Evolutionary conservation across 2,329 filamentous ascomycete genomes (phyloP).

Genomic region (Thielaviopsis punctulata): DNA sequence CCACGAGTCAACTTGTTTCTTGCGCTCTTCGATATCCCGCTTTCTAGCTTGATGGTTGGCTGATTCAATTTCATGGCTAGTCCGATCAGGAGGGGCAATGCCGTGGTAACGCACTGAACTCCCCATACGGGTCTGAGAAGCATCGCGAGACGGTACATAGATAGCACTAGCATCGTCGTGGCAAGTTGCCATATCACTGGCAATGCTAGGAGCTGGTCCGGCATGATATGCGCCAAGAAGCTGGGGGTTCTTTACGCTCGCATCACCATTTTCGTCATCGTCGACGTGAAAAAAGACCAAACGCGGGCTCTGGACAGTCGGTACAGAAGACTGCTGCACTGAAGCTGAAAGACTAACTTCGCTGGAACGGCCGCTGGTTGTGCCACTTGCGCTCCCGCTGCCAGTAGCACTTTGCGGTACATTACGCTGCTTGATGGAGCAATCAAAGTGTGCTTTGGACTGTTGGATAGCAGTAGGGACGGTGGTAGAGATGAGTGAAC

Average conservation of each 20-base stretch:
- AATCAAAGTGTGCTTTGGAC: background rate
- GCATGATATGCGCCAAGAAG: background rate
- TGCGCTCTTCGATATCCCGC: constrained; percentile 28
- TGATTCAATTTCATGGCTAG: constrained; percentile 20
- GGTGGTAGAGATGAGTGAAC: background rate
- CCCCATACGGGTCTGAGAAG: background rate
- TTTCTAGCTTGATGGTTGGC: constrained; percentile 30
- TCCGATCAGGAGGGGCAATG: constrained; percentile 5
- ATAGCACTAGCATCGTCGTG: constrained; percentile 6
- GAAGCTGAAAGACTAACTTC: background rate
- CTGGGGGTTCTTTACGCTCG: background rate
- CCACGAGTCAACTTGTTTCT: constrained; percentile 35
- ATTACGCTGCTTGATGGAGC: background rate
- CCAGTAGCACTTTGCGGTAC: background rate
- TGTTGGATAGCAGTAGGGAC: background rate
- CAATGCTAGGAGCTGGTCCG: constrained; percentile 3
- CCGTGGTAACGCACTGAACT: background rate
- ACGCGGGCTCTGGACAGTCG: background rate
- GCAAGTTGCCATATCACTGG: constrained; percentile 7
- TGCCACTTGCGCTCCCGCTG: background rate
- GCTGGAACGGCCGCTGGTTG: background rate
- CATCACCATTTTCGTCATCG: background rate
- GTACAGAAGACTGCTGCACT: background rate
- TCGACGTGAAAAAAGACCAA: background rate
- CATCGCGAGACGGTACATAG: background rate